Evolutionary conservation across 495 filamentous ascomycete species (phyloP).

Genomic region (Lasiosphaeriaceae sp.): DNA sequence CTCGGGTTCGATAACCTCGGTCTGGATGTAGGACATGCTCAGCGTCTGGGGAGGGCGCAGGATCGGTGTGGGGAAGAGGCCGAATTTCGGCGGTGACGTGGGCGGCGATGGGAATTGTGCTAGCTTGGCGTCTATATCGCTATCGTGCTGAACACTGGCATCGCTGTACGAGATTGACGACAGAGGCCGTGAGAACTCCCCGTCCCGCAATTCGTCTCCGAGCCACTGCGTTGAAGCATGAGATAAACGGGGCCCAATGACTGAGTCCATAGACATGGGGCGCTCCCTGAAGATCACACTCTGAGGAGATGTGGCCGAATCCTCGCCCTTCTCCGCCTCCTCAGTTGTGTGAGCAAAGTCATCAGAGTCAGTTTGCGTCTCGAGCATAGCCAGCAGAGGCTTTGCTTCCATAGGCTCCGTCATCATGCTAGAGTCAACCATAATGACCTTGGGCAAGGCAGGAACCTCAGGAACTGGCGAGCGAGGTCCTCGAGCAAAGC

Average conservation of each 20-base stretch:
- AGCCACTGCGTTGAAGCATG: constrained; percentile 27
- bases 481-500: constrained; percentile 28
- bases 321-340: neutral
- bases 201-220: constrained; percentile 22
- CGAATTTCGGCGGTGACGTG: constrained; percentile 24
- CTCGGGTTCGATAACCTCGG: constrained; percentile 29
- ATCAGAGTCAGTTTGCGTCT: neutral
- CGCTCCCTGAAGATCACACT: constrained; percentile 22
- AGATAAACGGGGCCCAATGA: constrained; percentile 23
- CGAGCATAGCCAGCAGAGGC: neutral
- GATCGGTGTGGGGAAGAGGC: constrained; percentile 13
- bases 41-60: constrained; percentile 20
- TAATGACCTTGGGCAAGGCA: constrained; percentile 48
- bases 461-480: constrained; percentile 54
- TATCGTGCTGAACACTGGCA: constrained; percentile 35
- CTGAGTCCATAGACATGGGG: constrained; percentile 37
- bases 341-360: neutral
- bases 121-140: constrained; percentile 41
- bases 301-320: constrained; percentile 6
- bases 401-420: constrained; percentile 63
- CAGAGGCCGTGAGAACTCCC: constrained; percentile 18
- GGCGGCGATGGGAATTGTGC: constrained; percentile 47
- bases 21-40: constrained; percentile 24
- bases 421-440: constrained; percentile 84
- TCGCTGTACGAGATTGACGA: constrained; percentile 37